Base-by-base conservation (phyloP, 1,284 basidiomycete genomes). In the Sphaerobolus stellatus region DNA sequence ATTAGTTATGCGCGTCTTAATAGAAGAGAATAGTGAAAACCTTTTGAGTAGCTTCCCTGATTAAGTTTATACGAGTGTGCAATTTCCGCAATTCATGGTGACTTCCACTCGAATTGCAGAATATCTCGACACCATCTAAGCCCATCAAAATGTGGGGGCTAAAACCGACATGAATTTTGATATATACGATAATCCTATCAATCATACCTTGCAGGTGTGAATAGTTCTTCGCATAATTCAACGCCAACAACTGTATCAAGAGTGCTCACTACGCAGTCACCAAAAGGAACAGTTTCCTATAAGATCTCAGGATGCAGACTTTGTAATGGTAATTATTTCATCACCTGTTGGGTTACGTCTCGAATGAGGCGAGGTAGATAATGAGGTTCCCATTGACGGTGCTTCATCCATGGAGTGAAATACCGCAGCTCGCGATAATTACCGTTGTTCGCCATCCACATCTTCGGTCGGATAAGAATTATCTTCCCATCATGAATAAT, bases 361-460 rank as follows among this genome's bases (percentile, higher is more conserved):
- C 89, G 82, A 51, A 99, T 89, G 58, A 95, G 90, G 31, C 88
- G 77, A 0, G 96, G 96, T 2, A 99, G 77, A 58, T 86, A 91
- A 65, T 95, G 92, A 49, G 92, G 88, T 69, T 99, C 96, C 64
- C 84, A 88, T 68, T 93, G 81, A 25, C 86, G 81, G 63, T 91
- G 87, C 67, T 94, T 94, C 68, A 79, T 76, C 96, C 97, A 99
- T 0, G 96, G 94, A 1, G 96, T 94, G 64, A 99, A 99, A 72
- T 93, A 96, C 31, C 97, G 79, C 63, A 98, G 78, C 72, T 99
- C 96, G 44, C 96, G 88, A 69, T 99, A 99, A 69, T 99, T 98
- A 9, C 96, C 96, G 64, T 98, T 94, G 66, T 99, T 99, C 2
- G 96, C 96, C 57, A 99, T 79, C 96, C 96, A 99, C 94, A 99